phyloP scores from a whole-genome alignment of 1,284 basidiomycete species.

The Fomitiporia mediterranea region DNA sequence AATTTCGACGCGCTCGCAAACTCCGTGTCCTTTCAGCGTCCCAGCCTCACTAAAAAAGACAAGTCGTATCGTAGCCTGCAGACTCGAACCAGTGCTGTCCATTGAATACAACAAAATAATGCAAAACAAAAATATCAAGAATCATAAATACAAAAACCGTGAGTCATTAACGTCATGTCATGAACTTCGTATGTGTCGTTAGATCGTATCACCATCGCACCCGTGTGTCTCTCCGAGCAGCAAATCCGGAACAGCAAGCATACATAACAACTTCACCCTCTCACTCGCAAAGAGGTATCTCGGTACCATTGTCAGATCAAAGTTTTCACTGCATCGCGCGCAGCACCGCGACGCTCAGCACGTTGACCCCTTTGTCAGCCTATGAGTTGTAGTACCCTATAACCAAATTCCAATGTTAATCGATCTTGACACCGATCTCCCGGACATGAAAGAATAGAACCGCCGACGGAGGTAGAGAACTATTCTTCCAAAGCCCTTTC shows the following conservation, averaged over 20 bases:
- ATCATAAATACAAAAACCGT: not conserved
- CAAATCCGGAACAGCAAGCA: too few species aligned
- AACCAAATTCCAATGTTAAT: slow-evolving; percentile 24
- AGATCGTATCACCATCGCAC: slow-evolving; percentile 10
- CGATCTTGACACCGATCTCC: slow-evolving; percentile 14
- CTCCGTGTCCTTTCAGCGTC: not conserved
- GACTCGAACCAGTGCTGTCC: not conserved
- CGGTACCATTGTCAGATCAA: slow-evolving; percentile 5
- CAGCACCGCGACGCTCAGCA: slow-evolving; percentile 3
- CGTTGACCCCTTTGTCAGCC: not conserved
- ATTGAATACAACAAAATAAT: not conserved
- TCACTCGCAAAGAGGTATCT: not conserved
- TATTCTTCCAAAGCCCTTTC: slow-evolving; percentile 1
- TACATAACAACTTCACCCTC: not conserved
- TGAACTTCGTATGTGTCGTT: slow-evolving; percentile 8
- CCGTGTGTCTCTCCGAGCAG: not conserved
- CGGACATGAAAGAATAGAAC: slow-evolving; percentile 19
- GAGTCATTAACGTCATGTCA: not conserved
- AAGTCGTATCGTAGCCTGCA: not conserved
- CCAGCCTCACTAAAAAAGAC: not conserved
- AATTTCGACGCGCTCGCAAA: not conserved
- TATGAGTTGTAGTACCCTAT: slow-evolving; percentile 28
- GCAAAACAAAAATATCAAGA: not conserved
- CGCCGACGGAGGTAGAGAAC: slow-evolving; percentile 14
- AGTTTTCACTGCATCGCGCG: not conserved